phyloP scores from a whole-genome alignment of 2,329 filamentous ascomycete genomes.

The Colletotrichum tanaceti region DNA sequence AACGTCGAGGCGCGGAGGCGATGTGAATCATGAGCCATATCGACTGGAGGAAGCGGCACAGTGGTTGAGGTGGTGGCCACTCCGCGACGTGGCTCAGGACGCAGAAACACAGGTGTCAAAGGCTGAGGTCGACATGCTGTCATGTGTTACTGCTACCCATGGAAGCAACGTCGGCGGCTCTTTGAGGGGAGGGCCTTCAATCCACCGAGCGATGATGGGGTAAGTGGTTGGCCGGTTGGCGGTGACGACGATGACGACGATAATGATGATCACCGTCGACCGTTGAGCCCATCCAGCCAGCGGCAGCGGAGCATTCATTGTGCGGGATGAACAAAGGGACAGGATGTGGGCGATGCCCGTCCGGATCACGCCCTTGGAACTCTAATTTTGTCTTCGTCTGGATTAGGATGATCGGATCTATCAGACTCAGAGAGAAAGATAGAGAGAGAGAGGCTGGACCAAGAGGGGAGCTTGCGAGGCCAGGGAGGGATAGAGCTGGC shows the following conservation, averaged over 20 bases:
- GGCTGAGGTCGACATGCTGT: not conserved
- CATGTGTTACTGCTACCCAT: not conserved
- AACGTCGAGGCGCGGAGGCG: conserved; percentile 19
- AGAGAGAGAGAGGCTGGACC: conserved; percentile 22
- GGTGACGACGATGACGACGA: not conserved
- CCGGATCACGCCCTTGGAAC: no score
- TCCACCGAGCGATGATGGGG: not conserved
- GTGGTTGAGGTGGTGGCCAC: conserved; percentile 1
- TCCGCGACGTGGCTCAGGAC: not conserved
- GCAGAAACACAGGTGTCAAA: conserved; percentile 2
- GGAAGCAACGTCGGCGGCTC: not conserved
- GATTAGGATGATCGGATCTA: conserved; percentile 10
- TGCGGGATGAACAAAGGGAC: conserved; percentile 25
- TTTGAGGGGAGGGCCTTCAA: not conserved
- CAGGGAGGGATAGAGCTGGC: conserved; percentile 30
- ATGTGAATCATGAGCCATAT: conserved; percentile 20
- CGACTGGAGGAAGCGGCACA: not conserved
- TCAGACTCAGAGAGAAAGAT: not conserved
- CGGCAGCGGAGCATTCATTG: not conserved
- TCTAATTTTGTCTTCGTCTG: conserved; percentile 7
- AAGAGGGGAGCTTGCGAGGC: conserved; percentile 17
- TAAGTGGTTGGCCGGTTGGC: not conserved
- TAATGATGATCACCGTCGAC: conserved; percentile 13
- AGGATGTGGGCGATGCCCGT: not conserved
- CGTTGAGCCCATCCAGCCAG: conserved; percentile 11